A percentile compares a stretch with the other conserved stretches of the same genome.
Evolutionary conservation across 345 rosid genomes (phyloP).

Genomic region (Linum lewisii): DNA sequence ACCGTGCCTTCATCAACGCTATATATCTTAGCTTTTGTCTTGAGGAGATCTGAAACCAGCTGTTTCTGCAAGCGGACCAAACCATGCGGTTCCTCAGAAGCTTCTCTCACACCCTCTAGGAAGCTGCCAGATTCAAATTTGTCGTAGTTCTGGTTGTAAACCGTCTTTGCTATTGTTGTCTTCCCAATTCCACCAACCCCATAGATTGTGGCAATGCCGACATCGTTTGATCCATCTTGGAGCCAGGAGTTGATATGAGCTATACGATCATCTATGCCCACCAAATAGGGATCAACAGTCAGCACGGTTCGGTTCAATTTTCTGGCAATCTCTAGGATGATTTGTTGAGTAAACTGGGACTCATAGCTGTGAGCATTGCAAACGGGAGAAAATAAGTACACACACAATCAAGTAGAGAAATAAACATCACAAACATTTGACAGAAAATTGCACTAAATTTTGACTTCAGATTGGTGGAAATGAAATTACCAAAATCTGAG

Average conservation of each 20-base stretch:
- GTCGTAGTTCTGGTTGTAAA: conserved; percentile 15
- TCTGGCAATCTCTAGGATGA: conserved; percentile 11
- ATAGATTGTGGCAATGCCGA: conserved; percentile 12
- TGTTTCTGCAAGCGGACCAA: conserved; percentile 10
- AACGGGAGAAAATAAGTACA: neutral
- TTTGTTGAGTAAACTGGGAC: conserved; percentile 1
- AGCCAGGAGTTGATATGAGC: conserved; percentile 13
- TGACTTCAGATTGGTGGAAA: too few species aligned
- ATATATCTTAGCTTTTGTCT: neutral
- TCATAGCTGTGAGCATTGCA: neutral
- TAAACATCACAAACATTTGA: too few species aligned
- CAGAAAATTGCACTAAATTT: too few species aligned
- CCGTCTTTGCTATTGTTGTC: conserved; percentile 10
- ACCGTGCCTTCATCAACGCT: conserved; percentile 1
- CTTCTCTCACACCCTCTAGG: conserved; percentile 22
- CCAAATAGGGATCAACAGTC: conserved; percentile 14
- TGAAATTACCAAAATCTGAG: too few species aligned
- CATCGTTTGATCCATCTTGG: conserved; percentile 15
- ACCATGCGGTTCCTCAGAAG: conserved; percentile 6
- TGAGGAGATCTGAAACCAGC: conserved; percentile 22
- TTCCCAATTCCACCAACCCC: conserved; percentile 27
- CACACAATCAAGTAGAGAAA: neutral
- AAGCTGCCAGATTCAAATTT: conserved; percentile 22
- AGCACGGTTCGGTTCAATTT: conserved; percentile 8
- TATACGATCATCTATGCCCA: conserved; percentile 16